phyloP scores from a whole-genome alignment of 768 basidiomycete genomes.

The Naematelia encephala region DNA sequence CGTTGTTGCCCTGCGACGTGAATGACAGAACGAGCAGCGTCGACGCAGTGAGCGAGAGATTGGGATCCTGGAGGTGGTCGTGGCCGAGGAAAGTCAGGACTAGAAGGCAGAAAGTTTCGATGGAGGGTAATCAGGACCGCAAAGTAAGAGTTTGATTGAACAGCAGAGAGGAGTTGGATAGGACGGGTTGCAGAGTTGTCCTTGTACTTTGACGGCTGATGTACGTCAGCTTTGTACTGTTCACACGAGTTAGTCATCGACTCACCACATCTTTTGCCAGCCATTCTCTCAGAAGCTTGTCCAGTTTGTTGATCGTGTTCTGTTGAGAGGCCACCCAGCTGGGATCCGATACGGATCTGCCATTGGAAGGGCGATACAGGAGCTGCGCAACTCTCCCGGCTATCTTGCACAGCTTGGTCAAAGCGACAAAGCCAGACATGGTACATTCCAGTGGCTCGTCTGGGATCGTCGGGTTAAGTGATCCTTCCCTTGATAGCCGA shows the following conservation, averaged over 20 bases:
- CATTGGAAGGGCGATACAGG: constrained; percentile 36
- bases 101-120: constrained; percentile 43
- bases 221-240: not conserved
- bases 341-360: constrained; percentile 62
- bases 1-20: constrained; percentile 42
- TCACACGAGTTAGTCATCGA: not conserved
- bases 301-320: constrained; percentile 70
- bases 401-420: constrained; percentile 77
- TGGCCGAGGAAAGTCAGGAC: constrained; percentile 34
- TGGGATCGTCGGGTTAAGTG: constrained; percentile 53
- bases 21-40: constrained; percentile 44
- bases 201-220: constrained; percentile 41
- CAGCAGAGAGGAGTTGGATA: constrained; percentile 39
- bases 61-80: constrained; percentile 37
- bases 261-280: constrained; percentile 59
- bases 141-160: constrained; percentile 42
- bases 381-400: constrained; percentile 58
- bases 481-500: constrained; percentile 56
- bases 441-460: constrained; percentile 55
- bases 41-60: constrained; percentile 39
- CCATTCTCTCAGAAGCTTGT: constrained; percentile 75
- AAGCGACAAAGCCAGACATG: constrained; percentile 75
- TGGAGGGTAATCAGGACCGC: constrained; percentile 41
- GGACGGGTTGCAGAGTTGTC: constrained; percentile 28
- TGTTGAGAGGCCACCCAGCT: constrained; percentile 75